Percentiles rank a stretch among this genome's conserved stretches.
phyloP scores from a whole-genome alignment of 805 yeast genomes.

The Aciculoconidium aculeatum region DNA sequence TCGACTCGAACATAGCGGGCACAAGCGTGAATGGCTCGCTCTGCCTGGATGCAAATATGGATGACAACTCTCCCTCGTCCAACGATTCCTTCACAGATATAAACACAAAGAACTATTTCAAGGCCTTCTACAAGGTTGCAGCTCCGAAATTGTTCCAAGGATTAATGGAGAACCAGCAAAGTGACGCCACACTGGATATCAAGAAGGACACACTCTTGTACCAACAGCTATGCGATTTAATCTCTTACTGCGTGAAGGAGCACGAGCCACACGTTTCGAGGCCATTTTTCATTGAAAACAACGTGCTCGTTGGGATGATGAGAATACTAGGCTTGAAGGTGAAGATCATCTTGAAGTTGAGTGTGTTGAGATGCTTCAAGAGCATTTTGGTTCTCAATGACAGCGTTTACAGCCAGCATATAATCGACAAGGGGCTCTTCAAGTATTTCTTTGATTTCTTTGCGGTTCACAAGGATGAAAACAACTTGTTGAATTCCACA shows the following conservation, averaged over 20 bases:
- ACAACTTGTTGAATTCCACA: slow-evolving; percentile 69
- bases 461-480: slow-evolving; percentile 39
- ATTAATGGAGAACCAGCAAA: slow-evolving; percentile 27
- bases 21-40: slow-evolving; percentile 4
- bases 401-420: slow-evolving; percentile 48
- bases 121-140: slow-evolving; percentile 55
- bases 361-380: slow-evolving; percentile 66
- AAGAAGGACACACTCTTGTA: slow-evolving; percentile 37
- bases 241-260: slow-evolving; percentile 59
- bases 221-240: slow-evolving; percentile 63
- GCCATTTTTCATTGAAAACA: slow-evolving; percentile 56
- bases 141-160: slow-evolving; percentile 54
- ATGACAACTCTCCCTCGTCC: slow-evolving; percentile 4
- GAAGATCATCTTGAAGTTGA: slow-evolving; percentile 51
- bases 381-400: slow-evolving; percentile 58
- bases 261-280: slow-evolving; percentile 57
- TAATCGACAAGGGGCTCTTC: slow-evolving; percentile 51
- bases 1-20: slow-evolving; percentile 49
- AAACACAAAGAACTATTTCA: slow-evolving; percentile 42
- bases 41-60: slow-evolving; percentile 8
- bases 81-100: slow-evolving; percentile 26
- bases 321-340: slow-evolving; percentile 39
- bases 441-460: slow-evolving; percentile 45
- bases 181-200: slow-evolving; percentile 4
- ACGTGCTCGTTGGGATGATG: slow-evolving; percentile 52